A percentile compares a stretch with the other conserved stretches of the same genome.
Evolutionary conservation across 495 filamentous ascomycete genomes (phyloP).

Genomic region (Aspergillus steynii): DNA sequence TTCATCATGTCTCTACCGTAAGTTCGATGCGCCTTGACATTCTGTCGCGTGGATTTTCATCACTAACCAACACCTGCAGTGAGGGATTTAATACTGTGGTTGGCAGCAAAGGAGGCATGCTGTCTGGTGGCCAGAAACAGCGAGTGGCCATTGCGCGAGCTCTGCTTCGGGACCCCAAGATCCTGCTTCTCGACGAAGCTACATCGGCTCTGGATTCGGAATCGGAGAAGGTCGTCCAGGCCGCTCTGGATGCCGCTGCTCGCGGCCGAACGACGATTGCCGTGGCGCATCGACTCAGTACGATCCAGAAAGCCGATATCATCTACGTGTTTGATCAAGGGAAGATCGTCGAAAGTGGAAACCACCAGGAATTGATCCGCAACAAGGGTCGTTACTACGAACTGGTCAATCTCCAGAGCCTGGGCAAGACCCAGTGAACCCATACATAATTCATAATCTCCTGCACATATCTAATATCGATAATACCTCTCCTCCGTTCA

Average conservation of each 20-base stretch:
- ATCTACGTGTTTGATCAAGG: constrained; percentile 85
- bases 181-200: constrained; percentile 79
- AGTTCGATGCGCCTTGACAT: constrained; percentile 18
- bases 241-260: constrained; percentile 72
- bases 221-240: constrained; percentile 81
- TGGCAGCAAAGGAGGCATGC: constrained; percentile 73
- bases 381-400: constrained; percentile 73
- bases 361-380: constrained; percentile 65
- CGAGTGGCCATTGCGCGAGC: constrained; percentile 77
- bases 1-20: constrained; percentile 74
- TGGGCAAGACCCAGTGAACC: constrained; percentile 57
- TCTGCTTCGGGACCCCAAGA: constrained; percentile 66
- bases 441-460: constrained; percentile 7
- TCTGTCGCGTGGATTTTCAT: not conserved
- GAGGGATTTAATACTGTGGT: constrained; percentile 77
- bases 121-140: constrained; percentile 85
- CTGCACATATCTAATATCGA: constrained; percentile 4
- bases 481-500: constrained; percentile 5
- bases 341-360: constrained; percentile 70
- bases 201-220: constrained; percentile 81
- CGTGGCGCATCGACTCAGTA: constrained; percentile 75
- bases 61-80: constrained; percentile 38
- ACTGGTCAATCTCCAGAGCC: constrained; percentile 75
- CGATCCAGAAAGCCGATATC: constrained; percentile 79
- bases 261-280: constrained; percentile 76